Evolutionary conservation across 768 basidiomycete species (phyloP).

Genomic region (Leccinum subgranulosum): DNA sequence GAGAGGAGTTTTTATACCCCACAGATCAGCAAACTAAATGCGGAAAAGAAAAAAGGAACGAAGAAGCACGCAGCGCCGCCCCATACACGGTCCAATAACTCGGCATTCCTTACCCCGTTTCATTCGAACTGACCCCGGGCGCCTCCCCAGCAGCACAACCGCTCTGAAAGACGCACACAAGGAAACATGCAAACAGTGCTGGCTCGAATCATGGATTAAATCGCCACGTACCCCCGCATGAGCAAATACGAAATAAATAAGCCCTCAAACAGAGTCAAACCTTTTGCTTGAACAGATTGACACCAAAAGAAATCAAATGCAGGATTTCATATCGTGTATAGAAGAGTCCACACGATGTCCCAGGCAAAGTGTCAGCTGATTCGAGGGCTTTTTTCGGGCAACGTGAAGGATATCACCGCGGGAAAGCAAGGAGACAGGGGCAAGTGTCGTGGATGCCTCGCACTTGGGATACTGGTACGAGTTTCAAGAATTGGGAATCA

Average conservation of each 20-base stretch:
- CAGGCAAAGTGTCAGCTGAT: constrained; percentile 15
- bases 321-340: not conserved
- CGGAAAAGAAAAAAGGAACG: too few species aligned
- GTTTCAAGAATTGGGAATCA: not conserved
- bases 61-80: not conserved
- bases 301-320: not conserved
- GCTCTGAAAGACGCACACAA: not conserved
- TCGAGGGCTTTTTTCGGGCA: not conserved
- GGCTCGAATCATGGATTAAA: not conserved
- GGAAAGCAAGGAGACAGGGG: not conserved
- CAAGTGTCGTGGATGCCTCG: not conserved
- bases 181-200: not conserved
- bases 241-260: not conserved
- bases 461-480: not conserved
- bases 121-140: not conserved
- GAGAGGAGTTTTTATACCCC: constrained; percentile 13
- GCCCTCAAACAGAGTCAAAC: not conserved
- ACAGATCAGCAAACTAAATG: constrained; percentile 1
- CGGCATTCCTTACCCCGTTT: not conserved
- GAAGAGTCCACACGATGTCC: not conserved
- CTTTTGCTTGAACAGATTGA: not conserved
- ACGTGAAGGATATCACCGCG: not conserved
- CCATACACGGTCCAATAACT: not conserved
- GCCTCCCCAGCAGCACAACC: not conserved
- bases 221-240: not conserved